Evolutionary conservation across 176 grass and related monocot genomes (phyloP).

Genomic region (Otatea glauca): DNA sequence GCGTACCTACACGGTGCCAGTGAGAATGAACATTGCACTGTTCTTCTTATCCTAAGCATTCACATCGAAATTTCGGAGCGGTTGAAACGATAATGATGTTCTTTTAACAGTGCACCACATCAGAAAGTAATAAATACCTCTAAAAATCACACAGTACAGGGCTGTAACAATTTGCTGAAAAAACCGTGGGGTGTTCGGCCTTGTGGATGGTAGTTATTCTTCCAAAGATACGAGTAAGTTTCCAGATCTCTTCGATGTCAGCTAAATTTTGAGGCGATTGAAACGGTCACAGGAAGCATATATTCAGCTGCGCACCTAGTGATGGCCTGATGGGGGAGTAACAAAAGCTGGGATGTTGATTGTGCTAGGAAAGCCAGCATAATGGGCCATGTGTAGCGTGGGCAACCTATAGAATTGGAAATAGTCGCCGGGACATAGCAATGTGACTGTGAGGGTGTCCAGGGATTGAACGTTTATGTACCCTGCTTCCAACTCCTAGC

Average conservation of each 20-base stretch:
- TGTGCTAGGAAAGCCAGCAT: conserved; percentile 2
- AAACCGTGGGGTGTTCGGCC: not conserved
- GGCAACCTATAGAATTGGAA: conserved; percentile 23
- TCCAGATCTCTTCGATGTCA: not conserved
- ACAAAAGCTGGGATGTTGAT: not conserved
- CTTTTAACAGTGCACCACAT: not conserved
- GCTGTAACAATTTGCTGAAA: not conserved
- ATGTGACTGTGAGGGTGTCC: conserved; percentile 7
- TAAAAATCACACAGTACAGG: not conserved
- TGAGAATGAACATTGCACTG: conserved; percentile 4
- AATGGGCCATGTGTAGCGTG: conserved; percentile 23
- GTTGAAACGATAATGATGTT: not conserved
- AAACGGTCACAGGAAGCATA: not conserved
- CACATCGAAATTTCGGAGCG: not conserved
- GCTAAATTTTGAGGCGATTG: not conserved
- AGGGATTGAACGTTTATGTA: not conserved
- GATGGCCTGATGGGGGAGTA: not conserved
- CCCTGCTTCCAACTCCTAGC: not conserved
- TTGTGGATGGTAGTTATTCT: not conserved
- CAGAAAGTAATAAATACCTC: not conserved
- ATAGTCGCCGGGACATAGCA: not conserved
- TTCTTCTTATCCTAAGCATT: not conserved
- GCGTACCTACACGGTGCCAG: conserved; percentile 2
- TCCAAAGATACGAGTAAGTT: not conserved
- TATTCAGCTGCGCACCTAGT: not conserved